Evolutionary conservation across 306 rosid genomes (phyloP).

Genomic region (Trifolium subterraneum): DNA sequence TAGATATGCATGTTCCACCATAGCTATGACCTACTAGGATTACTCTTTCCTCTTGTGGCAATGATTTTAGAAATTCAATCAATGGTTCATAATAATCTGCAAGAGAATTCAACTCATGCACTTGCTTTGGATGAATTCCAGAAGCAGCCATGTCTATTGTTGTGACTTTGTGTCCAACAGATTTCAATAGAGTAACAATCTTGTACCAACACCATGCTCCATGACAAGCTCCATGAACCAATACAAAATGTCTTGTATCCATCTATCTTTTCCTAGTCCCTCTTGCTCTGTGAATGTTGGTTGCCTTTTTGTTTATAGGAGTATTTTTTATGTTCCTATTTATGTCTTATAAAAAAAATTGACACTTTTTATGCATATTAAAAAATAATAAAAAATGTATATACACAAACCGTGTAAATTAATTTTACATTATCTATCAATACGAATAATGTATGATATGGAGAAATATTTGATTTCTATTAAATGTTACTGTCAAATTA

Average conservation of each 20-base stretch:
- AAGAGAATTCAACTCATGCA: slow-evolving; percentile 42
- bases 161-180: slow-evolving; percentile 56
- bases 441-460: too few species aligned
- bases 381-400: too few species aligned
- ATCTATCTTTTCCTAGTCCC: background rate
- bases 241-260: slow-evolving; percentile 51
- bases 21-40: slow-evolving; percentile 65
- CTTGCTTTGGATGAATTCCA: slow-evolving; percentile 54
- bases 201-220: slow-evolving; percentile 83
- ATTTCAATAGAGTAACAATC: slow-evolving; percentile 43
- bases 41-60: slow-evolving; percentile 50
- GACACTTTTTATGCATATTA: too few species aligned
- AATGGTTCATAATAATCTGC: slow-evolving; percentile 55
- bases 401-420: too few species aligned
- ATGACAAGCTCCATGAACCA: slow-evolving; percentile 63
- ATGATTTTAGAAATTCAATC: slow-evolving; percentile 44
- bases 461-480: too few species aligned
- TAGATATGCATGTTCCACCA: slow-evolving; percentile 54
- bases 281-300: background rate
- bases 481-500: too few species aligned
- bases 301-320: background rate
- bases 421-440: too few species aligned
- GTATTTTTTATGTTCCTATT: too few species aligned
- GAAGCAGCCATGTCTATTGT: slow-evolving; percentile 61
- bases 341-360: too few species aligned